Conservation (phyloP, 345 rosid species). For the Erucastrum elatum region DNA sequence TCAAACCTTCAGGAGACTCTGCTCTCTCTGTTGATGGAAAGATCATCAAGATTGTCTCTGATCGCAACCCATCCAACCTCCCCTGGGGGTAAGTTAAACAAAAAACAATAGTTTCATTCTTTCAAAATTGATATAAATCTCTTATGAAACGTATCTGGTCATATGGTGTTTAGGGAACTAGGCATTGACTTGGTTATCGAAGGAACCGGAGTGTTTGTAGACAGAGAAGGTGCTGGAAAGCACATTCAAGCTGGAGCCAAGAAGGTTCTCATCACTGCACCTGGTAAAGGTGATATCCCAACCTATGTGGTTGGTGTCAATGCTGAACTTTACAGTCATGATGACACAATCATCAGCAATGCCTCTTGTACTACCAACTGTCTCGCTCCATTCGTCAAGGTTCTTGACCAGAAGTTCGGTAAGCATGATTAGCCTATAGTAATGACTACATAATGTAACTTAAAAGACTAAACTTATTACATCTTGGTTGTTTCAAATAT, state of each 20-base stretch:
- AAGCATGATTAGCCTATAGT: constrained; percentile 7
- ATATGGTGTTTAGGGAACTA: constrained; percentile 57
- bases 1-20: constrained; percentile 73
- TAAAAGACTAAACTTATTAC: not conserved
- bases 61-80: constrained; percentile 74
- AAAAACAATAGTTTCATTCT: not conserved
- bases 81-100: constrained; percentile 72
- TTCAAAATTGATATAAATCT: not conserved
- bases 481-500: constrained; percentile 3
- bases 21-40: constrained; percentile 98
- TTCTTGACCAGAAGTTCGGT: constrained; percentile 97
- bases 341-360: constrained; percentile 87
- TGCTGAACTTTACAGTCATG: constrained; percentile 69
- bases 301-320: constrained; percentile 95
- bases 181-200: constrained; percentile 88
- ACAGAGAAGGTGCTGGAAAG: constrained; percentile 94
- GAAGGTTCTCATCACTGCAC: constrained; percentile 96
- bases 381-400: constrained; percentile 99
- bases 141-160: not conserved
- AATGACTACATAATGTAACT: not conserved
- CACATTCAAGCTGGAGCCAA: constrained; percentile 92
- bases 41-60: constrained; percentile 83
- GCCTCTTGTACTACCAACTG: constrained; percentile 99
- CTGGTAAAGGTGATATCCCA: constrained; percentile 97
- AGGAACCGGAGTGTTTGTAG: constrained; percentile 97